Base-by-base conservation (phyloP, 495 filamentous ascomycete species). In the Mytilinidion resinicola region DNA sequence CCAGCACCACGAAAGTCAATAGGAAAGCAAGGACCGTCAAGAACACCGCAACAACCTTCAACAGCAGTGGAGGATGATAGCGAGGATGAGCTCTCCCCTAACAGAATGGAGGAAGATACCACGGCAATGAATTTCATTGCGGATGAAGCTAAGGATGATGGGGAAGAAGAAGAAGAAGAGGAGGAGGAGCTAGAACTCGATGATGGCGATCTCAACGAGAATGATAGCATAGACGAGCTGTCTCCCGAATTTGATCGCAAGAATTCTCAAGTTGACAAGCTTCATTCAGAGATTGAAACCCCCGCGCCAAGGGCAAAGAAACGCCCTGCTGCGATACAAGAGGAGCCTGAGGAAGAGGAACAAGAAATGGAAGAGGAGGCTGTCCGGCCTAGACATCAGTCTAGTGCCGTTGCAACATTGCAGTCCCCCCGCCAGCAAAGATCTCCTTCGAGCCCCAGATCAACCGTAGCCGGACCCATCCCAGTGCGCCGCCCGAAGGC, bases 61-160 rank as follows among this genome's bases (percentile, higher is more conserved):
- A 30, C 6, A 3, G 25, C 25, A 30, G n/a, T n/a, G n/a, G 25
- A 30, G 25, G 25, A 30, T 6, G 6, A 30, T 30, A 51, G 46
- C 37, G 61, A 59, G 44, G 60, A 64, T 36, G 61, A 64, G 48
- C 53, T 64, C 9, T 25, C 37, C 9, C 56, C 56, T 12, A 19
- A 43, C 41, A 19, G 14, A n/a, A 43, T 14, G 41, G 56, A 33
- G 25, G 41, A 43, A n/a, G 50, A 54, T 9, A 10, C 12, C 19
- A 44, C 52, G 52, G 12, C 9, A 38, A 55, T 42, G 52, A 7
- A n/a, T 15, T 21, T 9, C 52, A 53, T 14, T 34, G 25, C 25
- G 10, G 21, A 11, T 3, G 37, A 37, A 20, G 14, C 50, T 33
- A 21, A 14, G 10, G 10, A 20, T n/a, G 37, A 35, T 14, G 50